Percentiles rank a stretch among this genome's conserved stretches.
Evolutionary conservation across 2,329 filamentous ascomycete genomes (phyloP).

Genomic region (Westerdykella ornata): DNA sequence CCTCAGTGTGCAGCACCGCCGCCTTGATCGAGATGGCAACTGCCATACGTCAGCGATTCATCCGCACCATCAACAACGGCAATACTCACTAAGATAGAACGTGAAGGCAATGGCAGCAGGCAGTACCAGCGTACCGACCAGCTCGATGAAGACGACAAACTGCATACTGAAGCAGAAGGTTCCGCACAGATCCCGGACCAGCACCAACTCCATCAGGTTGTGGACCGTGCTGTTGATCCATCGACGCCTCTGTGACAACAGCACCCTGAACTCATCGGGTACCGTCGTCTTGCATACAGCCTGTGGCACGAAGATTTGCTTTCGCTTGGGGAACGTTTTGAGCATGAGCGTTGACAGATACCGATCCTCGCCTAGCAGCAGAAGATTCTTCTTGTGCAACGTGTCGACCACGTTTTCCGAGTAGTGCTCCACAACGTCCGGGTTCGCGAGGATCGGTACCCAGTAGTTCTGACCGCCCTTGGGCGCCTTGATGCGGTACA

Average conservation of each 20-base stretch:
- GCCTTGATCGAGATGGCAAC: slow-evolving; percentile 78
- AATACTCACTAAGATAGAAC: slow-evolving; percentile 83
- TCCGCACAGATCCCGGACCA: slow-evolving; percentile 92
- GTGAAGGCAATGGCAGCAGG: slow-evolving; percentile 96
- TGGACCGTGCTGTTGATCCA: slow-evolving; percentile 99
- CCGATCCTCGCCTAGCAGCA: slow-evolving; percentile 87
- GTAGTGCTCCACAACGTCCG: slow-evolving; percentile 97
- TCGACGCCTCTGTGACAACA: slow-evolving; percentile 87
- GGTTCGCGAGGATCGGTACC: slow-evolving; percentile 97
- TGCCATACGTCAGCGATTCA: slow-evolving; percentile 37
- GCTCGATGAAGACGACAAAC: slow-evolving; percentile 92
- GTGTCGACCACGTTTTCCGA: slow-evolving; percentile 99
- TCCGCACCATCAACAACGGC: slow-evolving; percentile 4
- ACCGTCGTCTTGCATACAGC: slow-evolving; percentile 98
- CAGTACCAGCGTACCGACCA: slow-evolving; percentile 88
- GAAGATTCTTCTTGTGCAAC: slow-evolving; percentile 92
- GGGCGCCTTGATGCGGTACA: slow-evolving; percentile 99
- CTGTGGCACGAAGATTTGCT: slow-evolving; percentile 97
- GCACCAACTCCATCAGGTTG: slow-evolving; percentile 94
- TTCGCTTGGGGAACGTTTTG: slow-evolving; percentile 96
- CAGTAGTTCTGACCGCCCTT: slow-evolving; percentile 99
- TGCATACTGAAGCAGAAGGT: slow-evolving; percentile 99
- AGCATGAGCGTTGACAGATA: slow-evolving; percentile 97
- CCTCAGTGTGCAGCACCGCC: slow-evolving; percentile 48
- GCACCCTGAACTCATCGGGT: slow-evolving; percentile 82